Conservation (phyloP, 202 grass and related monocot species). For the Setaria viridis region DNA sequence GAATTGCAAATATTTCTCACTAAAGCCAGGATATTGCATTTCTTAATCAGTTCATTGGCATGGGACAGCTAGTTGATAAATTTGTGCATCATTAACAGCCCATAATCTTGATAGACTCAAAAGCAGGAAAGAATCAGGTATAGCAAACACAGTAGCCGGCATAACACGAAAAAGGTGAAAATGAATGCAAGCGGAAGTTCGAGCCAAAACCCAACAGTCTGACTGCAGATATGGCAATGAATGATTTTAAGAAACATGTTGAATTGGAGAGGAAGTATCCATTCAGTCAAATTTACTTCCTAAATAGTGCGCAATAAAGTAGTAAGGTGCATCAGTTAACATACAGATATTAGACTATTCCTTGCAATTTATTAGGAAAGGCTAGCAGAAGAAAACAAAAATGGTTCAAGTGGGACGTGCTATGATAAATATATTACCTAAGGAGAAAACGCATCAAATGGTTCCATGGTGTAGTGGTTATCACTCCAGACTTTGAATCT, state of each 20-base stretch:
- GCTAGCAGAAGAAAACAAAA: not conserved
- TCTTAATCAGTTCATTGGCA: not conserved
- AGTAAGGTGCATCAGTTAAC: not conserved
- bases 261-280: not conserved
- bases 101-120: too few relatives aligned
- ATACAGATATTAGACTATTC: not conserved
- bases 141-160: not conserved
- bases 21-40: not conserved
- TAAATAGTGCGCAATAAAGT: not conserved
- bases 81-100: not conserved
- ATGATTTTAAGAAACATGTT: not conserved
- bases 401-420: not conserved
- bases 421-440: not conserved
- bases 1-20: not conserved
- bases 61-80: not conserved
- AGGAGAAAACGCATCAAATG: slow-evolving; percentile 9
- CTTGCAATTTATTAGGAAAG: not conserved
- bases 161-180: not conserved
- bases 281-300: not conserved
- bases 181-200: not conserved
- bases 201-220: not conserved
- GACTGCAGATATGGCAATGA: not conserved
- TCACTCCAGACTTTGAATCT: slow-evolving; percentile 91
- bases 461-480: slow-evolving; percentile 89
- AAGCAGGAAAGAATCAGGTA: not conserved